Evolutionary conservation across 352 stramenopile species (phyloP).

Genomic region (Globisporangium solare): DNA sequence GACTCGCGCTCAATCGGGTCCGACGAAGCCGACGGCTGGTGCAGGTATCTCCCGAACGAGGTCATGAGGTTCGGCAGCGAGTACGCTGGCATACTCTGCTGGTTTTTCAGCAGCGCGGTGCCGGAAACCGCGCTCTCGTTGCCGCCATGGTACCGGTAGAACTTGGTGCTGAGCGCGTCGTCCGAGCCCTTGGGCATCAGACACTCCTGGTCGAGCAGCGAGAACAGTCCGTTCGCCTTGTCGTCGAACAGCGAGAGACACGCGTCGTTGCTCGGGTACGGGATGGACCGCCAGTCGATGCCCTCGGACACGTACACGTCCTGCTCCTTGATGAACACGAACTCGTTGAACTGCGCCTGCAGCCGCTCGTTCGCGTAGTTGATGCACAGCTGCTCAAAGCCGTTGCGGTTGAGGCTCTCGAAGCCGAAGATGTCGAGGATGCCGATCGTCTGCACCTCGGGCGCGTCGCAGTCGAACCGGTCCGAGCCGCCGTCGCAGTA

Average conservation of each 20-base stretch:
- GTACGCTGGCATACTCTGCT: conserved; percentile 43
- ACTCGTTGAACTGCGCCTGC: conserved; percentile 87
- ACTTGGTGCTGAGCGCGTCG: conserved; percentile 63
- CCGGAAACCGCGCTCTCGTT: conserved; percentile 5
- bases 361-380: conserved; percentile 88
- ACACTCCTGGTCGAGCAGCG: conserved; percentile 78
- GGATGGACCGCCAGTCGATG: conserved; percentile 69
- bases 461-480: conserved; percentile 40
- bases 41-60: conserved; percentile 65
- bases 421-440: conserved; percentile 89
- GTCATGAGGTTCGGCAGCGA: conserved; percentile 53
- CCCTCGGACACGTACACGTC: conserved; percentile 67
- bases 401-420: conserved; percentile 82
- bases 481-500: conserved; percentile 74
- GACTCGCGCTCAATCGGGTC: conserved; percentile 37
- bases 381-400: conserved; percentile 89
- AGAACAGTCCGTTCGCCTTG: conserved; percentile 73
- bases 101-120: conserved; percentile 17
- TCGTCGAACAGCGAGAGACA: conserved; percentile 82
- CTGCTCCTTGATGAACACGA: conserved; percentile 91
- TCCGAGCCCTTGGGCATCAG: conserved; percentile 74
- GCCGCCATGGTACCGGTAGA: conserved; percentile 49
- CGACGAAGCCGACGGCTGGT: conserved; percentile 19
- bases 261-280: conserved; percentile 73
- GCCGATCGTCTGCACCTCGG: conserved; percentile 50